phyloP scores from a whole-genome alignment of 2,329 filamentous ascomycete genomes.

The Madurella mycetomatis region DNA sequence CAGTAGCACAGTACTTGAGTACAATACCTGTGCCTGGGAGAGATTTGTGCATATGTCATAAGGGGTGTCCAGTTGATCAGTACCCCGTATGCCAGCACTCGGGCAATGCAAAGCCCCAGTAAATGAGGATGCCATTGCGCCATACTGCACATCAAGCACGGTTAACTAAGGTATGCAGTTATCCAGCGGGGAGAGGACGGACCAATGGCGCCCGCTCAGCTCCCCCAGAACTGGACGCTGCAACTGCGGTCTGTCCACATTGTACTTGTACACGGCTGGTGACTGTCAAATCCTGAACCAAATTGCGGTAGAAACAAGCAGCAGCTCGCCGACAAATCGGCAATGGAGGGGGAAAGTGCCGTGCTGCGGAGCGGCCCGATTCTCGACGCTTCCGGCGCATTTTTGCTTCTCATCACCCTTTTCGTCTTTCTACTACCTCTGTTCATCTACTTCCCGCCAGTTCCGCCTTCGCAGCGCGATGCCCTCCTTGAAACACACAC shows the following conservation, averaged over 20 bases:
- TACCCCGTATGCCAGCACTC: no score
- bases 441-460: constrained; percentile 51
- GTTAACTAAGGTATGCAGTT: no score
- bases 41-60: no score
- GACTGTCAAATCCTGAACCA: neutral
- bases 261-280: neutral
- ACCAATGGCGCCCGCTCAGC: no score
- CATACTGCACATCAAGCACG: no score
- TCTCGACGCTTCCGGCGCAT: constrained; percentile 29
- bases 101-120: no score
- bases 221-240: neutral
- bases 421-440: constrained; percentile 50
- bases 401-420: constrained; percentile 42
- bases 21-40: no score
- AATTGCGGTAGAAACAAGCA: neutral
- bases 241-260: neutral
- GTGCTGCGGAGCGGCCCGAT: constrained; percentile 17
- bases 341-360: constrained; percentile 8
- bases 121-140: no score
- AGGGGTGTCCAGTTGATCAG: no score
- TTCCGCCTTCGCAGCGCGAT: constrained; percentile 49
- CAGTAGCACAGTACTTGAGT: no score
- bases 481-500: constrained; percentile 52
- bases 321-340: neutral
- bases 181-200: no score